Conservation (phyloP, 306 rosid species). For the Hippophae rhamnoides region DNA sequence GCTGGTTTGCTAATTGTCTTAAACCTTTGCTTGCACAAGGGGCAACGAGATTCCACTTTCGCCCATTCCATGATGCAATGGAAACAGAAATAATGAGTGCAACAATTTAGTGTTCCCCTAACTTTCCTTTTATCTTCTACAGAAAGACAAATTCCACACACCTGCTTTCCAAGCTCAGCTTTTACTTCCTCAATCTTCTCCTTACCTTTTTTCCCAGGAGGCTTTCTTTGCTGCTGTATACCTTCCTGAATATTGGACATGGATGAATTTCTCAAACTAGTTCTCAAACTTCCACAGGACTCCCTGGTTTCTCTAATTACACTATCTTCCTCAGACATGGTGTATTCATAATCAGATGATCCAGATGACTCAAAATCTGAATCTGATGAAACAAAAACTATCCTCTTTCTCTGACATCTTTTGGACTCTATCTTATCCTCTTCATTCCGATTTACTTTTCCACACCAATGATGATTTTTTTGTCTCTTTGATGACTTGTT, state of each 20-base stretch:
- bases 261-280: constrained; percentile 44
- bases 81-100: constrained; percentile 90
- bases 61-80: constrained; percentile 97
- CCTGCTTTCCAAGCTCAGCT: constrained; percentile 59
- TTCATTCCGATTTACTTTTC: constrained; percentile 30
- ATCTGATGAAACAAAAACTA: constrained; percentile 27
- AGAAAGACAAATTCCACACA: constrained; percentile 86
- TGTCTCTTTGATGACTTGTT: constrained; percentile 55
- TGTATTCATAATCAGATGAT: constrained; percentile 59
- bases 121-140: constrained; percentile 92
- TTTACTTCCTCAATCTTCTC: constrained; percentile 68
- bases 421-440: constrained; percentile 27
- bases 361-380: constrained; percentile 49
- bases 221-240: constrained; percentile 37
- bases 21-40: constrained; percentile 97
- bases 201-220: constrained; percentile 65
- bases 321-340: constrained; percentile 97
- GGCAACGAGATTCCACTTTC: constrained; percentile 96
- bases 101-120: constrained; percentile 77
- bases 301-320: constrained; percentile 79
- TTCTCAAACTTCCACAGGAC: constrained; percentile 40
- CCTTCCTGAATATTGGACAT: constrained; percentile 28
- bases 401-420: constrained; percentile 32
- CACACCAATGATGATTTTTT: constrained; percentile 33
- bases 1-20: constrained; percentile 67